Conservation (phyloP, 1,139 yeast genomes). For the Lodderomyces pseudojiufengensis region DNA sequence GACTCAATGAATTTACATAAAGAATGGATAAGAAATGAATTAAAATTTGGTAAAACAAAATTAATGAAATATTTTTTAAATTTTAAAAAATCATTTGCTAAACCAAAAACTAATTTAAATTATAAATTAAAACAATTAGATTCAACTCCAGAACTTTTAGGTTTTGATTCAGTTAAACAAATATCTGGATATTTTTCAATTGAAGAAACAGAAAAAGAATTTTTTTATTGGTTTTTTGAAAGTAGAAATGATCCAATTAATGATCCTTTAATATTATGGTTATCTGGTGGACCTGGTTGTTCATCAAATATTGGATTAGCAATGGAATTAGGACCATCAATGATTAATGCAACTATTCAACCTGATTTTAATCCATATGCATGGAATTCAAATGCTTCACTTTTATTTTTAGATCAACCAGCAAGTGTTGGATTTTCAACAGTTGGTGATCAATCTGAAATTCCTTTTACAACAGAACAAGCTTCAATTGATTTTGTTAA, state of each 20-base stretch:
- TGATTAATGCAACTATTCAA: constrained; percentile 21
- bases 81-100: neutral
- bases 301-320: constrained; percentile 41
- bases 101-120: constrained; percentile 1
- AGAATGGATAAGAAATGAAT: constrained; percentile 1
- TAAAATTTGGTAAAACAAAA: neutral
- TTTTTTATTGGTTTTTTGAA: constrained; percentile 35
- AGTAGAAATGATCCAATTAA: constrained; percentile 32
- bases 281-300: constrained; percentile 78
- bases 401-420: constrained; percentile 35
- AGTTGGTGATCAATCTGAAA: constrained; percentile 16
- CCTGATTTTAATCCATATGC: constrained; percentile 30
- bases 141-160: constrained; percentile 47
- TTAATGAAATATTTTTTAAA: neutral
- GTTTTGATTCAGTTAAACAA: constrained; percentile 70
- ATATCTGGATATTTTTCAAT: constrained; percentile 80
- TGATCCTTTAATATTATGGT: constrained; percentile 34
- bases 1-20: neutral
- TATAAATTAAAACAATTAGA: neutral
- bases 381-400: constrained; percentile 35
- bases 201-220: constrained; percentile 64
- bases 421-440: constrained; percentile 66
- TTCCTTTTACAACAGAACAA: constrained; percentile 65
- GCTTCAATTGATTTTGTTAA: constrained; percentile 91
- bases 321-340: constrained; percentile 32